Percentiles rank a stretch among this genome's conserved stretches.
phyloP scores from a whole-genome alignment of 2,329 filamentous ascomycete genomes.

The Sporothrix variecibatus region DNA sequence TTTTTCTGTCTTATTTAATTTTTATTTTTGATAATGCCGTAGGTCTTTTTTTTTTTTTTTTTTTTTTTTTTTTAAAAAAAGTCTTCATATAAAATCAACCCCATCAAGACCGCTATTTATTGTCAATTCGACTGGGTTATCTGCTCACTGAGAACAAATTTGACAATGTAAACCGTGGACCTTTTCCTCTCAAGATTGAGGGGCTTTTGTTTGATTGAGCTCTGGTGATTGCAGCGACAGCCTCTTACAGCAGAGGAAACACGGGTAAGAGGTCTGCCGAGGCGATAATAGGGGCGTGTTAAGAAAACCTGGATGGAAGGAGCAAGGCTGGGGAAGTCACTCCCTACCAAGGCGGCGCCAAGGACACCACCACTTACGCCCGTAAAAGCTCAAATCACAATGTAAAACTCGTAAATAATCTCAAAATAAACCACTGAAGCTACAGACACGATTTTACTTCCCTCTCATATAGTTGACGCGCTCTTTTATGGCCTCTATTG shows the following conservation, averaged over 20 bases:
- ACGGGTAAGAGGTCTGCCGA: background rate
- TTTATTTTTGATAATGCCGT: too few relatives aligned
- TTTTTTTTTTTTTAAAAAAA: too few relatives aligned
- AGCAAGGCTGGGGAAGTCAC: background rate
- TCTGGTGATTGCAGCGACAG: background rate
- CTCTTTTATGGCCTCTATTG: background rate
- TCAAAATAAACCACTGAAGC: background rate
- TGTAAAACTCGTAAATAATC: background rate
- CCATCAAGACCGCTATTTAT: too few relatives aligned
- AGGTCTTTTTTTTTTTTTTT: too few relatives aligned
- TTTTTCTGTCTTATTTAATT: too few relatives aligned
- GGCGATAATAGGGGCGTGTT: slow-evolving; percentile 16
- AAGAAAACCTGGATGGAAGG: slow-evolving; percentile 1
- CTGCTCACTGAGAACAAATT: too few relatives aligned
- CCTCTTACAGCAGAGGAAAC: background rate
- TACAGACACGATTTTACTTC: background rate
- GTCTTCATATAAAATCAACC: too few relatives aligned
- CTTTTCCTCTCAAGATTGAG: background rate
- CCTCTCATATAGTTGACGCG: background rate
- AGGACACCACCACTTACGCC: background rate
- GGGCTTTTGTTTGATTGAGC: too few relatives aligned
- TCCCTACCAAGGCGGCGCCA: background rate
- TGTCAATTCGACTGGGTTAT: too few relatives aligned
- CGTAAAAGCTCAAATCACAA: background rate
- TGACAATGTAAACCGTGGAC: too few relatives aligned